phyloP scores from a whole-genome alignment of 495 filamentous ascomycete genomes.

The Penicillium cinerascens region DNA sequence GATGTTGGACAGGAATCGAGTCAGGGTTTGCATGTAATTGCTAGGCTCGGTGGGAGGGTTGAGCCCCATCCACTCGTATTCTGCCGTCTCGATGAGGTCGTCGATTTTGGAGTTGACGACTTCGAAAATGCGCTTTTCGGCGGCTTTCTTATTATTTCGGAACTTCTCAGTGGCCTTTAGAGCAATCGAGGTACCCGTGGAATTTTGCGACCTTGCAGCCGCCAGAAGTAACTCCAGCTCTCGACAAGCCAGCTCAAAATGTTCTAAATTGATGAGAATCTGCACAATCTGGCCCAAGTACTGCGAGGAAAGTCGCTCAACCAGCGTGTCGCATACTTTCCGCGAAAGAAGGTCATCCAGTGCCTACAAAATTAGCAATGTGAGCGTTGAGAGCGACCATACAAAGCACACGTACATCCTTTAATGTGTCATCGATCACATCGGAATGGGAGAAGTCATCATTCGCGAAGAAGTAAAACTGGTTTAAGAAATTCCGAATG shows the following conservation, averaged over 20 bases:
- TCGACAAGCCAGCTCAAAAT: slow-evolving; percentile 89
- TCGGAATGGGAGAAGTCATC: slow-evolving; percentile 86
- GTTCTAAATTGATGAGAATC: slow-evolving; percentile 94
- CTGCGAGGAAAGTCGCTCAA: slow-evolving; percentile 84
- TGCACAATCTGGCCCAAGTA: slow-evolving; percentile 97
- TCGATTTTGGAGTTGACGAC: slow-evolving; percentile 98
- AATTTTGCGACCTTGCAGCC: slow-evolving; percentile 69
- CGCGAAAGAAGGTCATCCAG: slow-evolving; percentile 85
- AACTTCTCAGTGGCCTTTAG: slow-evolving; percentile 84
- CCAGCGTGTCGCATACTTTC: slow-evolving; percentile 84
- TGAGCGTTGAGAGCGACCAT: neutral
- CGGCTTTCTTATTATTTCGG: slow-evolving; percentile 84
- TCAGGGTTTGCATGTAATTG: slow-evolving; percentile 92
- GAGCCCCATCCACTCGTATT: slow-evolving; percentile 88
- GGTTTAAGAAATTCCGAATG: slow-evolving; percentile 92
- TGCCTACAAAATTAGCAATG: slow-evolving; percentile 42
- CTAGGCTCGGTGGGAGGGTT: slow-evolving; percentile 65
- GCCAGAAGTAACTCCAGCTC: slow-evolving; percentile 83
- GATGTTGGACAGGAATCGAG: slow-evolving; percentile 88
- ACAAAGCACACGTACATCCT: slow-evolving; percentile 50
- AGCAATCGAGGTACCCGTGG: slow-evolving; percentile 67
- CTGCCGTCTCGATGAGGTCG: slow-evolving; percentile 91
- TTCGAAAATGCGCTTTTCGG: slow-evolving; percentile 97
- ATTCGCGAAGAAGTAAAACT: slow-evolving; percentile 93
- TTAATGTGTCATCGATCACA: slow-evolving; percentile 84